A percentile compares a stretch with the other conserved stretches of the same genome.
Evolutionary conservation across 352 stramenopile genomes (phyloP).

Genomic region (Globisporangium lucens): DNA sequence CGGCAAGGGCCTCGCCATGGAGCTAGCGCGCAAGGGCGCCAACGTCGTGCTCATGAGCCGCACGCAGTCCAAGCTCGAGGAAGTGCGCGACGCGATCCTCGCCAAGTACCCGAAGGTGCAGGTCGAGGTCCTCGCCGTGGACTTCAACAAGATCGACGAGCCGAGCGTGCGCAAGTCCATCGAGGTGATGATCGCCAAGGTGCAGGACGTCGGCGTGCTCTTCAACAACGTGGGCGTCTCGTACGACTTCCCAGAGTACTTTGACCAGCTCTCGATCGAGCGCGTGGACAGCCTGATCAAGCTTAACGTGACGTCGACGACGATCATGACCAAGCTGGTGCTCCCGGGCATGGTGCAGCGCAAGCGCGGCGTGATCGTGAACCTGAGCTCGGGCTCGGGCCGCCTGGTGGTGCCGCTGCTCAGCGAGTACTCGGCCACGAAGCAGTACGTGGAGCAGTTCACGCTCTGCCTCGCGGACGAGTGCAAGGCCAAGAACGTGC

Average conservation of each 20-base stretch:
- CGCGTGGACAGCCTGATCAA: conserved; percentile 92
- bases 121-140: conserved; percentile 87
- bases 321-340: conserved; percentile 86
- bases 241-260: conserved; percentile 98
- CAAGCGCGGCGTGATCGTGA: conserved; percentile 96
- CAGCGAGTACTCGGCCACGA: conserved; percentile 96
- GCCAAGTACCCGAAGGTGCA: conserved; percentile 88
- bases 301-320: conserved; percentile 75
- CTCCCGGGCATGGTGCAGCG: conserved; percentile 92
- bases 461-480: conserved; percentile 95
- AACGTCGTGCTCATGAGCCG: conserved; percentile 98
- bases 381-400: conserved; percentile 96
- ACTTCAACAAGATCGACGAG: conserved; percentile 93
- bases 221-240: conserved; percentile 99
- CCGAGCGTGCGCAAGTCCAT: conserved; percentile 52
- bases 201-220: conserved; percentile 95
- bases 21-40: conserved; percentile 96
- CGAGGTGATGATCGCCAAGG: conserved; percentile 49
- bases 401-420: conserved; percentile 95
- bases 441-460: conserved; percentile 98
- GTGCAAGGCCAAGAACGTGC: conserved; percentile 92
- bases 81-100: conserved; percentile 92
- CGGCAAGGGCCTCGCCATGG: conserved; percentile 89
- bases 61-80: conserved; percentile 95
- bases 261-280: conserved; percentile 94